phyloP scores from a whole-genome alignment of 192 early-diverging fungal genomes.

The Blastocladiella britannica region DNA sequence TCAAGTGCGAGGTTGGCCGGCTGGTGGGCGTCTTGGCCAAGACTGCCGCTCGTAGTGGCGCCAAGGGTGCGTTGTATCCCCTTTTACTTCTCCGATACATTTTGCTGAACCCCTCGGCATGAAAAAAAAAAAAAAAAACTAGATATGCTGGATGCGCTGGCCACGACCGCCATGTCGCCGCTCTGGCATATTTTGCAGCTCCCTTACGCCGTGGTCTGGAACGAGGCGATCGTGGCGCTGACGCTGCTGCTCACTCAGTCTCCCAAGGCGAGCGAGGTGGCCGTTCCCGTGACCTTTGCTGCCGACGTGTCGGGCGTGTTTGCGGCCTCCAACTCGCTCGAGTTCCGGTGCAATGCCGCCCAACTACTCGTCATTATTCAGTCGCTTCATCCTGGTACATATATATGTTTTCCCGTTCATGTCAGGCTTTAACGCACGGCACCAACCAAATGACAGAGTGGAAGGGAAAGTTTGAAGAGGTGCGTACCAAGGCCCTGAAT shows the following conservation, averaged over 20 bases:
- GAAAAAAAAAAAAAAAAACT: too few relatives aligned
- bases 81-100: not conserved
- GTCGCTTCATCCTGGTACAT: not conserved
- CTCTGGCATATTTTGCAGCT: not conserved
- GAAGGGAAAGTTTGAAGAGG: not conserved
- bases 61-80: not conserved
- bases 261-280: not conserved
- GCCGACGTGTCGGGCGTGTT: not conserved
- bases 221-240: not conserved
- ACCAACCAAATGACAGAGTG: not conserved
- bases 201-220: not conserved
- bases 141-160: too few relatives aligned
- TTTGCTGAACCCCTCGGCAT: not conserved
- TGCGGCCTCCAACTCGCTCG: not conserved
- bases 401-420: too few relatives aligned
- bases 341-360: not conserved
- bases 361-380: not conserved
- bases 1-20: not conserved
- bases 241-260: not conserved
- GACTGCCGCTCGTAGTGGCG: not conserved
- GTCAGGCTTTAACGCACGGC: too few relatives aligned
- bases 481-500: too few relatives aligned
- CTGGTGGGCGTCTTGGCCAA: not conserved
- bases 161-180: not conserved
- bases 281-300: not conserved